Evolutionary conservation across 1,284 basidiomycete genomes (phyloP), one percentile per base, ranked within the genome.

Genomic region (Chalciporus sp.): DNA sequence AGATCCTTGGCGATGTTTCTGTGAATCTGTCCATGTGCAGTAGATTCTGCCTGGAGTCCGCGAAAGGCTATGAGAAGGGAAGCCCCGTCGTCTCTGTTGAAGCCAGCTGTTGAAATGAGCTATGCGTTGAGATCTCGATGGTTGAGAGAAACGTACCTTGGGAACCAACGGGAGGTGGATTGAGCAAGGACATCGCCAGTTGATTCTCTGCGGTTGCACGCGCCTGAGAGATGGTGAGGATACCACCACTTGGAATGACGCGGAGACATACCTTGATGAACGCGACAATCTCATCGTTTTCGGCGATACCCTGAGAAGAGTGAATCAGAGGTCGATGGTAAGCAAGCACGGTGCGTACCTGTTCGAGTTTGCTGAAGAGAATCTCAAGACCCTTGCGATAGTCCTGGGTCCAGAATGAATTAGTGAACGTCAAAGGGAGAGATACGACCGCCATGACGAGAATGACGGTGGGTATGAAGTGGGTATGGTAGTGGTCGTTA

Each of bases 331-430:
- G 55, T 39, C 47, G 46, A 52, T n/a, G n/a, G 46, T 9, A 7
- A n/a, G 50, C 42, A 56, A 39, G 26, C 26, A 48, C 48, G 53
- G 39, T 19, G 64, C 77, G 51, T 61, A 88, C 90, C 79, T 92
- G 86, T 64, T 93, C 86, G 33, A 94, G 82, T 72, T 92, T 89
- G 45, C 68, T 72, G 68, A 85, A 92, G 20, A 94, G 72, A 19
- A 89, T 82, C 60, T 94, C 85, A 26, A 95, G 79, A 31, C 93
- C 93, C 54, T 76, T 82, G 39, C 91, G 80, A 68, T 93, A 94
- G 74, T 94, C 92, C 68, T 92, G 86, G 9, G 92, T 84, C 93
- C 93, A 95, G 77, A 95, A 95, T 35, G 92, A 94, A 72, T 95
- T 95, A 58, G 81, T 84, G 71, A 95, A 95, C 19, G 83, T 84